A percentile compares a stretch with the other conserved stretches of the same genome.
phyloP scores from a whole-genome alignment of 306 rosid genomes.

The Corylus heterophylla region DNA sequence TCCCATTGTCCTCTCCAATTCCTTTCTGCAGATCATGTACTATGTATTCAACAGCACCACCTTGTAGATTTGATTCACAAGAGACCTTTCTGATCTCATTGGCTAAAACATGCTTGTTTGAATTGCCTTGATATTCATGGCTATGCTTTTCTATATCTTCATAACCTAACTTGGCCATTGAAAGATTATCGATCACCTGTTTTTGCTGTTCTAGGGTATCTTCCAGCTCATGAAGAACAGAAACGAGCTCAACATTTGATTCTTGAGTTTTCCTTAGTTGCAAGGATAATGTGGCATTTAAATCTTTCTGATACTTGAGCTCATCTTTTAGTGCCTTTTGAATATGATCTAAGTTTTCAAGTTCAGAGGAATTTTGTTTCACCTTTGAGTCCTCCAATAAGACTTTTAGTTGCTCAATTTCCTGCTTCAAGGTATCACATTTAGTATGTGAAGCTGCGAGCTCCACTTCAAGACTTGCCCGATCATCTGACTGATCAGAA shows the following conservation, averaged over 20 bases:
- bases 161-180: constrained; percentile 28
- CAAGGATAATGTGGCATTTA: constrained; percentile 58
- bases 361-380: constrained; percentile 40
- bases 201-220: constrained; percentile 66
- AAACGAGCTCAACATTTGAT: constrained; percentile 76
- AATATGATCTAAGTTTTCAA: constrained; percentile 40
- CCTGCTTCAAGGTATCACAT: constrained; percentile 53
- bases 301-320: constrained; percentile 69
- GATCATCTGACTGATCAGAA: constrained; percentile 54
- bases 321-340: constrained; percentile 61
- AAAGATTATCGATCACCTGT: constrained; percentile 55
- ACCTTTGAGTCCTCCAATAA: constrained; percentile 35
- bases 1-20: constrained; percentile 38
- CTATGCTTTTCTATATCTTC: constrained; percentile 31
- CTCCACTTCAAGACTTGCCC: constrained; percentile 49
- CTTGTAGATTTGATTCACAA: constrained; percentile 24
- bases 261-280: constrained; percentile 84
- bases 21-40: constrained; percentile 43
- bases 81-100: constrained; percentile 28
- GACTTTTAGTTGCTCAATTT: constrained; percentile 56
- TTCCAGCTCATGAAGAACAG: constrained; percentile 89
- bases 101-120: constrained; percentile 25
- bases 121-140: constrained; percentile 34
- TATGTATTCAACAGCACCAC: constrained; percentile 31
- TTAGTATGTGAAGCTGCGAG: constrained; percentile 58